Conservation (phyloP, 768 basidiomycete genomes). For the Asterophora lycoperdoides region DNA sequence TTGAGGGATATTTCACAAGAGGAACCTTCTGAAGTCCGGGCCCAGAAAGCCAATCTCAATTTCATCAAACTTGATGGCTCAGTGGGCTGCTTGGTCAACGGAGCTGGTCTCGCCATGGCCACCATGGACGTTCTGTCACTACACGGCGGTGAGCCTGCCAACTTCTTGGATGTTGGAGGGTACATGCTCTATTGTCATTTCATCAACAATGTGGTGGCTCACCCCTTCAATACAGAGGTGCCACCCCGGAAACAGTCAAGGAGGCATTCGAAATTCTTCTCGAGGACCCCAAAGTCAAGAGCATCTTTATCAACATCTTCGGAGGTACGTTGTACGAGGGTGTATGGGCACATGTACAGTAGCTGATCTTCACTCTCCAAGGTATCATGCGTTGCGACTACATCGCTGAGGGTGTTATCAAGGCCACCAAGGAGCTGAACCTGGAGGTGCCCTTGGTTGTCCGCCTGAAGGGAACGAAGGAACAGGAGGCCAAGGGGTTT, state of each 20-base stretch:
- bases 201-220: neutral
- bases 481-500: conserved; percentile 90
- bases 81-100: conserved; percentile 97
- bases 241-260: conserved; percentile 99
- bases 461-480: conserved; percentile 95
- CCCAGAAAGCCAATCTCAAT: conserved; percentile 92
- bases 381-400: conserved; percentile 99
- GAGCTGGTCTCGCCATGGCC: conserved; percentile 98
- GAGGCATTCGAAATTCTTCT: conserved; percentile 97
- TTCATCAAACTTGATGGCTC: conserved; percentile 99
- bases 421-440: conserved; percentile 88
- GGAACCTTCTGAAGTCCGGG: conserved; percentile 96
- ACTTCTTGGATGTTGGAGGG: conserved; percentile 99
- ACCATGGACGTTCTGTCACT: conserved; percentile 99
- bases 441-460: conserved; percentile 88
- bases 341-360: neutral
- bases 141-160: conserved; percentile 95
- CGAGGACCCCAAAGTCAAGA: conserved; percentile 88
- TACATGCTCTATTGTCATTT: conserved; percentile 26
- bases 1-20: conserved; percentile 94
- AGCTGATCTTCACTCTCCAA: conserved; percentile 18
- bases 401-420: conserved; percentile 97
- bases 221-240: conserved; percentile 53
- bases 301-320: conserved; percentile 98
- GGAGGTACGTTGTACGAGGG: conserved; percentile 49